These are phyloP conservation scores for Juglanconis sp. DNA, from an alignment of 2,329 filamentous ascomycete genomes.

Conservation along the genomic window DNA sequence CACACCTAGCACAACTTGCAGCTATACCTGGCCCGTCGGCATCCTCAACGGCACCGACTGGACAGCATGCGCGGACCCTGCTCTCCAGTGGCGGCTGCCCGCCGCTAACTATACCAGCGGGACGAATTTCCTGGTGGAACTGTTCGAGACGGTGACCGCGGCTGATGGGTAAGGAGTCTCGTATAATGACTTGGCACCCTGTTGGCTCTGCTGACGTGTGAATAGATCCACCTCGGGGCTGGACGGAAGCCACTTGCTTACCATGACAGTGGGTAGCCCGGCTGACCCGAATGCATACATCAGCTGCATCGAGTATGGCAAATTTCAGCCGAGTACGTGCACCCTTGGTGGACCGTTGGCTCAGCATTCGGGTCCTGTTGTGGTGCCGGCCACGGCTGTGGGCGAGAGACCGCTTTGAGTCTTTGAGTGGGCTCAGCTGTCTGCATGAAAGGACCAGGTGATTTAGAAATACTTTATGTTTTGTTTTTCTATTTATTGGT, in stretches of 20 bases:
- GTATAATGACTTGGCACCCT: background rate
- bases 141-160: background rate
- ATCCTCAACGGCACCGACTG: background rate
- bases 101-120: background rate
- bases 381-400: background rate
- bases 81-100: background rate
- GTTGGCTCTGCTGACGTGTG: background rate
- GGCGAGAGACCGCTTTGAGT: background rate
- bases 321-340: background rate
- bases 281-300: background rate
- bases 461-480: too few relatives aligned
- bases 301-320: background rate
- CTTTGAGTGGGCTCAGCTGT: too few relatives aligned
- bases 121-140: background rate
- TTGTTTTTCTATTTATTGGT: too few relatives aligned
- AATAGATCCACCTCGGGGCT: background rate
- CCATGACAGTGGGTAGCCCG: background rate
- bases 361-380: background rate
- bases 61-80: background rate
- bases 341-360: background rate
- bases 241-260: background rate
- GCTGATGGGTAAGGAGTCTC: background rate
- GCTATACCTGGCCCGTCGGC: background rate
- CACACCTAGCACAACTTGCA: background rate
- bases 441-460: too few relatives aligned